A percentile compares a stretch with the other conserved stretches of the same genome.
These are phyloP conservation scores for Dipteronia dyeriana DNA, from an alignment of 345 rosid species.

Conservation along the genomic window DNA sequence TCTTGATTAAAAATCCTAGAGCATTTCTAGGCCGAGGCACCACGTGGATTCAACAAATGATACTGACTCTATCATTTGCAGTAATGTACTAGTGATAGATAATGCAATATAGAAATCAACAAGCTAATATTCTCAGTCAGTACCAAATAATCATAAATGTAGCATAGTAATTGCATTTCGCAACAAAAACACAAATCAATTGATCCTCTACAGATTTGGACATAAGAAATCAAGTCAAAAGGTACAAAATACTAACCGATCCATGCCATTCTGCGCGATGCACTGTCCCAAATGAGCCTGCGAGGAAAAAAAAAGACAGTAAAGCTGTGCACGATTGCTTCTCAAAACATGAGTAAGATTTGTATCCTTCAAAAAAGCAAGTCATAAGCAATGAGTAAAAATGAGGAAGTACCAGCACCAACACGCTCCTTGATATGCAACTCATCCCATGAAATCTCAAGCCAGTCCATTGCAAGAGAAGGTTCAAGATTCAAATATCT, in stretches of 20 bases:
- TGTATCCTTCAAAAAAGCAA: neutral
- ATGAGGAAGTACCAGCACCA: constrained; percentile 76
- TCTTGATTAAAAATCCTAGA: neutral
- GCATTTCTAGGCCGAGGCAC: neutral
- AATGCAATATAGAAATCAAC: neutral
- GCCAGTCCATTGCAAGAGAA: constrained; percentile 98
- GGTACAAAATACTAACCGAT: constrained; percentile 57
- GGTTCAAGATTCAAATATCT: constrained; percentile 79
- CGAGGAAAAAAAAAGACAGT: constrained; percentile 4
- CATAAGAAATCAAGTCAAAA: neutral
- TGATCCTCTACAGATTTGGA: neutral
- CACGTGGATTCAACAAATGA: neutral
- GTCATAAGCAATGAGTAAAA: constrained; percentile 10
- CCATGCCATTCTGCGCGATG: constrained; percentile 99
- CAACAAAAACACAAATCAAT: constrained; percentile 8
- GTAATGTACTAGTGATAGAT: neutral
- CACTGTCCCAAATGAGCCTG: constrained; percentile 97
- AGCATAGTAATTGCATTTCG: neutral
- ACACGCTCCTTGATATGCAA: constrained; percentile 87
- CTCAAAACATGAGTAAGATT: neutral
- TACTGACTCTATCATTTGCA: neutral
- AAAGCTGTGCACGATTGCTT: neutral
- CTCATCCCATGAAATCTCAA: constrained; percentile 91
- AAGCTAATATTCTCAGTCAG: neutral
- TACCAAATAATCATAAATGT: neutral